phyloP scores from a whole-genome alignment of 306 rosid genomes.

The Cucurbita ficifolia region DNA sequence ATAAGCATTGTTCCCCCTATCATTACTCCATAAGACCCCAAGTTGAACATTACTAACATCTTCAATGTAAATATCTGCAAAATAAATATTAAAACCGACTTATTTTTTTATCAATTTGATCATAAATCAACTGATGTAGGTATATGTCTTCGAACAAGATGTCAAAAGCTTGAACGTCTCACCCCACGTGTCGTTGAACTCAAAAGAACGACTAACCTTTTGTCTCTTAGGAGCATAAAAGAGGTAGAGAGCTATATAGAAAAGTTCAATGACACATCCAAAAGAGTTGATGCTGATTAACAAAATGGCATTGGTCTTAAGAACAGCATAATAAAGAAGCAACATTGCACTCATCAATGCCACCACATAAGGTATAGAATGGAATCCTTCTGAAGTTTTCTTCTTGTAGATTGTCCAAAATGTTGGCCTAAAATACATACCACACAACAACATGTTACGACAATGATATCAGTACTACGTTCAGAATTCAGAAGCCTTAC shows the following conservation, averaged over 20 bases:
- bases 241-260: conserved; percentile 26
- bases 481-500: conserved; percentile 21
- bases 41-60: conserved; percentile 12
- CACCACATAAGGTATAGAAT: conserved; percentile 48
- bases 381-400: conserved; percentile 49
- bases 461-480: not conserved
- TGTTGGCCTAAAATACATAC: conserved; percentile 34
- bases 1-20: conserved; percentile 14
- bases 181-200: too few species aligned
- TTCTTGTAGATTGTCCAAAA: conserved; percentile 46
- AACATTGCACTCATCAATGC: conserved; percentile 52
- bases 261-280: conserved; percentile 37
- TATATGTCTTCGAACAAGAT: not conserved
- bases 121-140: too few species aligned
- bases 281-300: conserved; percentile 41
- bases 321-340: conserved; percentile 41
- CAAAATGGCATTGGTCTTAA: conserved; percentile 39
- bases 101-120: too few species aligned
- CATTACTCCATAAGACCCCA: conserved; percentile 26
- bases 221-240: conserved; percentile 33
- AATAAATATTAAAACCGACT: not conserved
- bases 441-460: not conserved
- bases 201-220: conserved; percentile 13
- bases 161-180: too few species aligned
- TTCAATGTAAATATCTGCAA: conserved; percentile 26